Evolutionary conservation across 805 yeast species (phyloP).

Genomic region (Zygosaccharomyces rouxii): DNA sequence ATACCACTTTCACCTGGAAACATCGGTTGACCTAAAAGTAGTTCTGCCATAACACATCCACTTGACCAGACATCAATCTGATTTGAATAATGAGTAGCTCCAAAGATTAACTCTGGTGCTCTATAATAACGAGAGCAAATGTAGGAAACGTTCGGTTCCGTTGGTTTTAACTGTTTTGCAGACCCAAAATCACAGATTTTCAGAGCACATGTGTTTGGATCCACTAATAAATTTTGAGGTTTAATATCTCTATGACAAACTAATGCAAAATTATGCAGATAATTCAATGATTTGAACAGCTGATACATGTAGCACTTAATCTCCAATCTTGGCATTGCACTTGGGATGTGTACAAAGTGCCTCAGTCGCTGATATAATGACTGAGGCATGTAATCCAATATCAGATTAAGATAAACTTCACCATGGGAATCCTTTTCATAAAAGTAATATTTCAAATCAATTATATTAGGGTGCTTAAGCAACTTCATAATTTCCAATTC

Average conservation of each 20-base stretch:
- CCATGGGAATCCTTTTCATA: slow-evolving; percentile 63
- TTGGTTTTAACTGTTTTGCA: slow-evolving; percentile 84
- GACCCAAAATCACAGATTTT: slow-evolving; percentile 96
- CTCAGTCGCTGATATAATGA: slow-evolving; percentile 88
- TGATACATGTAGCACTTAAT: slow-evolving; percentile 81
- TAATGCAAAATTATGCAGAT: slow-evolving; percentile 68
- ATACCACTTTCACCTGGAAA: slow-evolving; percentile 98
- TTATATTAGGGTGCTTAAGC: slow-evolving; percentile 80
- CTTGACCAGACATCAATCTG: slow-evolving; percentile 97
- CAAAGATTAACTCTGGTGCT: slow-evolving; percentile 96
- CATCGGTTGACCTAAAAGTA: slow-evolving; percentile 90
- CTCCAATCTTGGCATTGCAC: slow-evolving; percentile 83
- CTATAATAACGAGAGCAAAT: slow-evolving; percentile 95
- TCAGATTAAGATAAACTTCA: slow-evolving; percentile 74
- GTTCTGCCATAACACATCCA: slow-evolving; percentile 97
- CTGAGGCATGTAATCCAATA: slow-evolving; percentile 92
- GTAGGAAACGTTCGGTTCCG: slow-evolving; percentile 92
- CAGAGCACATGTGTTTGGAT: slow-evolving; percentile 77
- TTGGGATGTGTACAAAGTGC: slow-evolving; percentile 69
- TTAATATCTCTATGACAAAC: slow-evolving; percentile 94
- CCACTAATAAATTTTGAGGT: slow-evolving; percentile 84
- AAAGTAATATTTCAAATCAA: slow-evolving; percentile 81
- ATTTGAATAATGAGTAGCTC: slow-evolving; percentile 93
- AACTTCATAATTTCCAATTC: slow-evolving; percentile 94
- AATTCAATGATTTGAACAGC: slow-evolving; percentile 69